Percentiles rank a stretch among this genome's conserved stretches.
Evolutionary conservation across 345 rosid species (phyloP).

Genomic region (Eucalyptus microcorys): DNA sequence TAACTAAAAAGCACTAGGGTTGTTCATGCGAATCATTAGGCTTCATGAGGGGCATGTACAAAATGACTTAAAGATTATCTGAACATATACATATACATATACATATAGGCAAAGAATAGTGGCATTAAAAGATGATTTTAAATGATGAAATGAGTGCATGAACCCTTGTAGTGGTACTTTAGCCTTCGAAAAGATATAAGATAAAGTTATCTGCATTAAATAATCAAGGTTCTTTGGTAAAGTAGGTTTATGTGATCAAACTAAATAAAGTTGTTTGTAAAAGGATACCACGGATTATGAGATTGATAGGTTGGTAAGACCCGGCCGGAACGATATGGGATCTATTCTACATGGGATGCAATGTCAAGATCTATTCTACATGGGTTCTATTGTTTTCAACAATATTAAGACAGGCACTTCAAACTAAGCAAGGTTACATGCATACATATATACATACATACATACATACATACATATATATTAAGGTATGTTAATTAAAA

Average conservation of each 20-base stretch:
- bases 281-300: background rate
- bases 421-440: background rate
- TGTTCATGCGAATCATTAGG: constrained; percentile 2
- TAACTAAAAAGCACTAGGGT: background rate
- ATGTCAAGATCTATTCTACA: background rate
- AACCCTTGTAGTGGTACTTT: background rate
- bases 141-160: background rate
- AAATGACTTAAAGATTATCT: background rate
- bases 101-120: background rate
- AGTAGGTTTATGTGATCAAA: background rate
- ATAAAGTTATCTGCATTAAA: background rate
- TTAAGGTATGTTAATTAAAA: background rate
- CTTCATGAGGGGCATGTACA: constrained; percentile 9
- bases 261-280: background rate
- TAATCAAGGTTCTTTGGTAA: background rate
- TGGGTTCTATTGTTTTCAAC: background rate
- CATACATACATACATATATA: background rate
- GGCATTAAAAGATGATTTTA: background rate
- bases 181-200: background rate
- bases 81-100: background rate
- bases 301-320: background rate
- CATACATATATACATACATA: too few relatives aligned
- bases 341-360: background rate
- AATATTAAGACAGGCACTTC: background rate
- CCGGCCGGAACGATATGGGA: background rate